Evolutionary conservation across 2,329 filamentous ascomycete genomes (phyloP), one percentile per base, ranked within the genome.

Genomic region (Talaromyces funiculosus): DNA sequence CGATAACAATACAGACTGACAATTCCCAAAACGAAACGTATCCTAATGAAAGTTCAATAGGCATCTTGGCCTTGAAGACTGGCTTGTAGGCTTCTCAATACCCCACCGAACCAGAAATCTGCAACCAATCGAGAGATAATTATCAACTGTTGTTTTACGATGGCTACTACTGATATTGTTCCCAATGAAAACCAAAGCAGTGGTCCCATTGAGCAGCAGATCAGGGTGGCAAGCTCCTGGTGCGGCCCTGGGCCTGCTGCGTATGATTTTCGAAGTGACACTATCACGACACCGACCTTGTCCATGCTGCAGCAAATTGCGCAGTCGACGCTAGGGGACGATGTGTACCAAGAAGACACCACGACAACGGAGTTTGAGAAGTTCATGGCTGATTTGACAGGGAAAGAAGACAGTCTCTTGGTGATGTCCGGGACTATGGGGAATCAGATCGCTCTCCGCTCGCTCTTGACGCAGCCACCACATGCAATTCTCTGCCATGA

Each of bases 231-330:
- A 10, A 51, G 47, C 47, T 29, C 24, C 16, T 51, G 47, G 47
- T 51, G 22, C 24, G 47, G 47, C 24, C 47, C 47, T 51, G 47
- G 47, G 26, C 54, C 54, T 37, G 60, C 60, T 20, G 22, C 54
- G 12, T 58, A 61, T 33, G 60, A 61, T 20, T 61, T 61, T 26
- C 60, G 60, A 18, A 45, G 43, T 9, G 60, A 61, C 55, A 61
- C 60, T 9, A 58, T 61, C 47, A 61, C 60, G 24, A 61, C 60
- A 5, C 60, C 60, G 54, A 61, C 60, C 5, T 55, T 55, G 16
- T 58, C 60, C 7, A 61, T 61, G 60, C 42, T 61, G 54, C 43
- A 37, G 5, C 43, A 55, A 6, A 61, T 61, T 43, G 29, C 37
- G 40, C 57, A 61, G 6, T 35, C 60, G 18, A 53, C 60, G 10